Conservation (phyloP, 768 basidiomycete genomes). For the Xanthoconium purpureum region DNA sequence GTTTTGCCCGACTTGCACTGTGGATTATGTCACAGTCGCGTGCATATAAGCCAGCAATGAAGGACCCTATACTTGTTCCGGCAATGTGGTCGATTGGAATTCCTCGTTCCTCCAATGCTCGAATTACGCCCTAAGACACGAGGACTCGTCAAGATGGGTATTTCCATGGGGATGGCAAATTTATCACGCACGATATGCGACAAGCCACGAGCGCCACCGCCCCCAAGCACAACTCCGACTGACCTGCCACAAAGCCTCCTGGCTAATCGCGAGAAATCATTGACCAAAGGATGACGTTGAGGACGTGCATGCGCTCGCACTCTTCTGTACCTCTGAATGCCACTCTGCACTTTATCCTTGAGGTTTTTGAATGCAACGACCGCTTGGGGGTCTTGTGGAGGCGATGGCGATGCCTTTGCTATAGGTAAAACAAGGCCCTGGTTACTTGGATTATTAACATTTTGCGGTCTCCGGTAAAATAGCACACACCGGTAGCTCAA, state of each 20-base stretch:
- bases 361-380: constrained; percentile 86
- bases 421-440: constrained; percentile 72
- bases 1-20: constrained; percentile 80
- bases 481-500: constrained; percentile 73
- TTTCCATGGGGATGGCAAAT: constrained; percentile 6
- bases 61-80: constrained; percentile 90
- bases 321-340: constrained; percentile 84
- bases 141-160: neutral
- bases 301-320: constrained; percentile 57
- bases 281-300: constrained; percentile 76
- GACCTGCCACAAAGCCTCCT: constrained; percentile 89
- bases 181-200: constrained; percentile 56
- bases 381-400: constrained; percentile 82
- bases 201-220: constrained; percentile 94
- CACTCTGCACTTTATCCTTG: constrained; percentile 88
- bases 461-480: neutral
- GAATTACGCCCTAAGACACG: constrained; percentile 73
- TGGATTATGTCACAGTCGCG: constrained; percentile 90
- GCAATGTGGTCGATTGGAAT: constrained; percentile 94
- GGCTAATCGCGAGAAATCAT: constrained; percentile 91
- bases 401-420: constrained; percentile 49
- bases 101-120: constrained; percentile 85
- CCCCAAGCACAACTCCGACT: constrained; percentile 91
- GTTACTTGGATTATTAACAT: constrained; percentile 5
- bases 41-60: constrained; percentile 94